Evolutionary conservation across 306 rosid genomes (phyloP).

Genomic region (Purshia tridentata): DNA sequence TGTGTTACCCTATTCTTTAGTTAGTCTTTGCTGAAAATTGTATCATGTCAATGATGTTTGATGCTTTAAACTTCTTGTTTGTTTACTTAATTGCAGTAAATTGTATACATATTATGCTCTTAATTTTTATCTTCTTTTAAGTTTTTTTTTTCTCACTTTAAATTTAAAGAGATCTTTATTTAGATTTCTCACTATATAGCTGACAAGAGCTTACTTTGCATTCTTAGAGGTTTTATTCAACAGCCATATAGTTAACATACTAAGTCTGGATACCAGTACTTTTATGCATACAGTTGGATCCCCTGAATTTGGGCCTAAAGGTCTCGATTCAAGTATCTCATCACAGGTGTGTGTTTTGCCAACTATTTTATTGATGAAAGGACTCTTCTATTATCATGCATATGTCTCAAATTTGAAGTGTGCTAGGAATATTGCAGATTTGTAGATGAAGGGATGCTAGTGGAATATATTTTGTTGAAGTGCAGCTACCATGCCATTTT

Average conservation of each 20-base stretch:
- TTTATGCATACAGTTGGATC: slow-evolving; percentile 89
- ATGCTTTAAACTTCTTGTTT: not conserved
- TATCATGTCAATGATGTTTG: not conserved
- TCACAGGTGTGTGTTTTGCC: slow-evolving; percentile 66
- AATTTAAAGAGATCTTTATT: slow-evolving; percentile 4
- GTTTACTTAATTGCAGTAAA: not conserved
- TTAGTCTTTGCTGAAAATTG: not conserved
- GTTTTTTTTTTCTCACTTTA: not conserved
- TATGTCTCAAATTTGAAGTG: slow-evolving; percentile 1
- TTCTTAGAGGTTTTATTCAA: slow-evolving; percentile 92
- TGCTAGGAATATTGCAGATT: too few species aligned
- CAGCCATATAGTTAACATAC: slow-evolving; percentile 73
- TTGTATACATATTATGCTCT: not conserved
- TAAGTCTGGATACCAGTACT: slow-evolving; percentile 80
- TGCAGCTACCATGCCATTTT: too few species aligned
- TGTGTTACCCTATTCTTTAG: not conserved
- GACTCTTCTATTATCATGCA: not conserved
- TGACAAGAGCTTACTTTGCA: slow-evolving; percentile 93
- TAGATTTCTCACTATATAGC: slow-evolving; percentile 42
- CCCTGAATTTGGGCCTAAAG: slow-evolving; percentile 97
- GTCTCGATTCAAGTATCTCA: slow-evolving; percentile 85
- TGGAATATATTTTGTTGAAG: too few species aligned
- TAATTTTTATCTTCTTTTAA: not conserved
- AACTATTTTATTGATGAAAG: not conserved
- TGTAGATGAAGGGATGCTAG: too few species aligned